Evolutionary conservation across 345 rosid genomes (phyloP).

Genomic region (Citrus maxima): DNA sequence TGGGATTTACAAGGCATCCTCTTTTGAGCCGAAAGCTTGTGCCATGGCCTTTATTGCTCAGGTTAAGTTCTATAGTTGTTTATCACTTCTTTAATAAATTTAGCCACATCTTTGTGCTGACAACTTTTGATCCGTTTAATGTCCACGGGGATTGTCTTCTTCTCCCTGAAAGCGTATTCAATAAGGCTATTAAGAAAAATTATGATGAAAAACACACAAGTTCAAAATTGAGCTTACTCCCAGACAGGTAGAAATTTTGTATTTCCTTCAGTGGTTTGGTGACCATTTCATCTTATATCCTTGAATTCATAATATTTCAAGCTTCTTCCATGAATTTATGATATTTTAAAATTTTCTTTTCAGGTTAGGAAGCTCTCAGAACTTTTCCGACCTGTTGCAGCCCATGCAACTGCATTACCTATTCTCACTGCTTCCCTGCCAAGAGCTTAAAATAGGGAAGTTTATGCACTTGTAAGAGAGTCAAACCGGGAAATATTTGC

Average conservation of each 20-base stretch:
- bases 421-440: constrained; percentile 19
- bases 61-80: constrained; percentile 33
- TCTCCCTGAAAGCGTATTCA: constrained; percentile 65
- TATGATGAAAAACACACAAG: constrained; percentile 54
- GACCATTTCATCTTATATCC: constrained; percentile 5
- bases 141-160: constrained; percentile 66
- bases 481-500: too few species aligned
- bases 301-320: constrained; percentile 1
- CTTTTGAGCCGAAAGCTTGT: constrained; percentile 64
- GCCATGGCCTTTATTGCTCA: constrained; percentile 87
- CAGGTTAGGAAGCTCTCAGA: constrained; percentile 65
- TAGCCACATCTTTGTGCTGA: constrained; percentile 2
- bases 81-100: constrained; percentile 6
- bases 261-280: constrained; percentile 16
- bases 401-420: constrained; percentile 30
- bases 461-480: too few species aligned
- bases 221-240: constrained; percentile 69
- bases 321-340: neutral
- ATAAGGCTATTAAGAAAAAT: constrained; percentile 75
- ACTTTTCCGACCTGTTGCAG: constrained; percentile 58
- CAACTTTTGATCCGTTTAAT: constrained; percentile 40
- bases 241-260: constrained; percentile 45
- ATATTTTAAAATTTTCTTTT: neutral
- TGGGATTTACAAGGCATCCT: too few species aligned
- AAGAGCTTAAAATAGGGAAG: too few species aligned